phyloP scores from a whole-genome alignment of 345 rosid species.

The Gossypium longicalyx region DNA sequence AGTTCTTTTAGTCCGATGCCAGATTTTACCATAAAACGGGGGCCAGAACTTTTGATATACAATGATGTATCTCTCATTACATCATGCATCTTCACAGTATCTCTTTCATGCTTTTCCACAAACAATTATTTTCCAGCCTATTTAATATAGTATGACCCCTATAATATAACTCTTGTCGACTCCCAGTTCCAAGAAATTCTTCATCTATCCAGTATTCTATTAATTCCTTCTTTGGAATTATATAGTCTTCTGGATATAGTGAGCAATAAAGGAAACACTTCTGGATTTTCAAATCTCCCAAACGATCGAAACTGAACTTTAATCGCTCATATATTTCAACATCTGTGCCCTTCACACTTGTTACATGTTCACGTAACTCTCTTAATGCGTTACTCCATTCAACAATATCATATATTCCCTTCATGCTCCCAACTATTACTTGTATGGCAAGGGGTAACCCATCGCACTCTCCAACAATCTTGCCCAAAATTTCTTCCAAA shows the following conservation, averaged over 20 bases:
- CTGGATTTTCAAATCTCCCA: not conserved
- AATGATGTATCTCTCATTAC: constrained; percentile 25
- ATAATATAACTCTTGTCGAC: too few relatives aligned
- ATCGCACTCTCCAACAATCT: fast-evolving
- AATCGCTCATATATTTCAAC: not conserved
- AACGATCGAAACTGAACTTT: constrained; percentile 16
- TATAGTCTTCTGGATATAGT: too few relatives aligned
- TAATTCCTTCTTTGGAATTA: too few relatives aligned
- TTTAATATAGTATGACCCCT: not conserved
- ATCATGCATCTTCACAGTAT: constrained; percentile 19
- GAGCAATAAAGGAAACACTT: too few relatives aligned
- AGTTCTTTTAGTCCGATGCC: constrained; percentile 5
- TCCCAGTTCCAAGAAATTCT: too few relatives aligned
- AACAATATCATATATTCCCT: too few relatives aligned
- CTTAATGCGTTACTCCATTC: constrained; percentile 16
- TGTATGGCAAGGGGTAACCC: too few relatives aligned
- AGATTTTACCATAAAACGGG: constrained; percentile 17
- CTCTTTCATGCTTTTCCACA: not conserved
- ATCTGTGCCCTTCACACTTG: not conserved
- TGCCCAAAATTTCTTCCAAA: too few relatives aligned
- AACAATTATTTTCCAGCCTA: constrained; percentile 7
- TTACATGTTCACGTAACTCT: not conserved
- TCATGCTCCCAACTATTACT: too few relatives aligned
- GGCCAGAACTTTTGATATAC: not conserved
- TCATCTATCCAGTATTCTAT: too few relatives aligned